Percentiles rank a stretch among this genome's conserved stretches.
phyloP scores from a whole-genome alignment of 768 basidiomycete species.

The Russula emetica region DNA sequence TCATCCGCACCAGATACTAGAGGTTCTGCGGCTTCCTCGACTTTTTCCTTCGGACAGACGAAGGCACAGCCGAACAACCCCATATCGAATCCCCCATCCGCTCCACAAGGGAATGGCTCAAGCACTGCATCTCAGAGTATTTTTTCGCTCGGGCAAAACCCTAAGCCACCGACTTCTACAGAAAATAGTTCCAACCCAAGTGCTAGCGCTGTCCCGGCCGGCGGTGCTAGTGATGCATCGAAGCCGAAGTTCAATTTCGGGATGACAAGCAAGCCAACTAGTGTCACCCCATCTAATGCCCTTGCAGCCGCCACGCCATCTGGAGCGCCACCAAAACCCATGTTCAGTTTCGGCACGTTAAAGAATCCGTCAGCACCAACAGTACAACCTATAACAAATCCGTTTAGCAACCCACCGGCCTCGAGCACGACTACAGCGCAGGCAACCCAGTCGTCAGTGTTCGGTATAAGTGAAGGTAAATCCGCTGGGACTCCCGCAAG shows the following conservation, averaged over 20 bases:
- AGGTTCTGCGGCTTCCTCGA: slow-evolving; percentile 1
- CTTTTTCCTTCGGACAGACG: slow-evolving; percentile 9
- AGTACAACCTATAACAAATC: slow-evolving; percentile 10
- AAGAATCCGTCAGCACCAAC: background rate
- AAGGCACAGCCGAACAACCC: slow-evolving; percentile 21
- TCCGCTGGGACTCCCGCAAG: background rate
- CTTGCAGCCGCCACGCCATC: slow-evolving; percentile 16
- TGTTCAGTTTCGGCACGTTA: slow-evolving; percentile 10
- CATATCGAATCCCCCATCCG: slow-evolving; percentile 21
- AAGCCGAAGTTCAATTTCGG: slow-evolving; percentile 29
- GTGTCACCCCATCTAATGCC: slow-evolving; percentile 7
- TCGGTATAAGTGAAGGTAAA: slow-evolving; percentile 11
- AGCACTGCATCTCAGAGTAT: background rate
- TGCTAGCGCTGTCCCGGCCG: slow-evolving; percentile 14
- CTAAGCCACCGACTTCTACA: slow-evolving; percentile 1
- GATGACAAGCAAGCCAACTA: slow-evolving; percentile 25
- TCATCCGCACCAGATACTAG: slow-evolving; percentile 1
- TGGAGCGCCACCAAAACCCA: slow-evolving; percentile 4
- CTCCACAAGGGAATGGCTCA: slow-evolving; percentile 5
- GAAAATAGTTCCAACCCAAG: slow-evolving; percentile 1
- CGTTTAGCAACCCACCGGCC: slow-evolving; percentile 19
- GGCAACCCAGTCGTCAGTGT: slow-evolving; percentile 7
- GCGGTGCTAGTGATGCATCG: slow-evolving; percentile 10
- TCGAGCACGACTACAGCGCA: background rate
- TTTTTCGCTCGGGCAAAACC: slow-evolving; percentile 11